These are phyloP conservation scores for Viola pubescens DNA, from an alignment of 441 rosid genomes.

Conservation along the genomic window DNA sequence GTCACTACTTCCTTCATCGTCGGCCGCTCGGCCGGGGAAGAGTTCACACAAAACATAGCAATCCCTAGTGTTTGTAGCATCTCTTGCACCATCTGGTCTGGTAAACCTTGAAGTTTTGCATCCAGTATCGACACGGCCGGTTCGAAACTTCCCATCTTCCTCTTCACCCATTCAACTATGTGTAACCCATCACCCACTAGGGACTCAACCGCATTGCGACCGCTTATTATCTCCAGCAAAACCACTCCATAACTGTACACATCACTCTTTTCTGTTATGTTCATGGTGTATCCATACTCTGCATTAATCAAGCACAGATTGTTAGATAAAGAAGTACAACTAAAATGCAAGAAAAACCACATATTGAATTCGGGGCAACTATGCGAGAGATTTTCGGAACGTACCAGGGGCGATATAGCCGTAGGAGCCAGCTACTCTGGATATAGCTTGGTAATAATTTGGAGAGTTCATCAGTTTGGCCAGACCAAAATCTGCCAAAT, in stretches of 20 bases:
- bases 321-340: conserved; percentile 1
- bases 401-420: conserved; percentile 95
- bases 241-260: conserved; percentile 92
- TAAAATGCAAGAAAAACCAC: background rate
- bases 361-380: background rate
- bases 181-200: conserved; percentile 71
- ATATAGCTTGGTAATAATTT: conserved; percentile 63
- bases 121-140: conserved; percentile 70
- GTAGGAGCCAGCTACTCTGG: conserved; percentile 84
- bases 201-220: conserved; percentile 68
- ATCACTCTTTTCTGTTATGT: conserved; percentile 90
- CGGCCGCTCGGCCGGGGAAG: conserved; percentile 77
- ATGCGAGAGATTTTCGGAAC: conserved; percentile 7
- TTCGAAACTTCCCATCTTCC: conserved; percentile 89
- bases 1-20: conserved; percentile 96
- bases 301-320: conserved; percentile 20
- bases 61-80: conserved; percentile 92
- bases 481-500: conserved; percentile 81
- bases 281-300: conserved; percentile 95
- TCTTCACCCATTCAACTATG: conserved; percentile 93
- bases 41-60: conserved; percentile 90
- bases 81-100: conserved; percentile 86
- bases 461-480: conserved; percentile 83
- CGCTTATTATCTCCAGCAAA: conserved; percentile 70
- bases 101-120: conserved; percentile 65